Base-by-base conservation (phyloP, 805 yeast species). In the Yamadazyma sp. region DNA sequence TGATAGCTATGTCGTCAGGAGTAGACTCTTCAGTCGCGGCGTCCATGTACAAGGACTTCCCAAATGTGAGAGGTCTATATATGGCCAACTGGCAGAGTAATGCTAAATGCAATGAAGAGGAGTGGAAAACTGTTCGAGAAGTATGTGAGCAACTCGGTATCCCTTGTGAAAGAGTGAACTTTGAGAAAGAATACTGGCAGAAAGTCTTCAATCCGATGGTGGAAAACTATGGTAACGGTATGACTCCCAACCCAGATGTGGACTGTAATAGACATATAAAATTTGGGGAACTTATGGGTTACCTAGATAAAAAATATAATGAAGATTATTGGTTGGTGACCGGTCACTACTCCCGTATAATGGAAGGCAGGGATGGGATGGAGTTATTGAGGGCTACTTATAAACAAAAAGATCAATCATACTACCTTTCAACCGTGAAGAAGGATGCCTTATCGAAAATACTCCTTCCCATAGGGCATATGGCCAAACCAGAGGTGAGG, bases 21-120 rank as follows among this genome's bases (percentile, higher is more conserved):
- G 98, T 93, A 1, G 99, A 93, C 59, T 90, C 97, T 0, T 83
- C 96, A 1, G 88, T 90, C 1, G 77, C 84, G 3, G 97, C 98
- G 0, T 79, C 84, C 0, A 39, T 85, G 43, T 80, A 71, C 48
- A 60, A 67, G n/a, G 54, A 64, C 22, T 77, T 72, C 48, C 64
- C 65, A 3, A 77, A 84, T 31, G 93, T 85, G 2, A 60, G 71
- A 30, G 99, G 97, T 0, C 71, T 93, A 1, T 91, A 85, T 60
- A 93, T 93, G 98, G 84, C 88, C 27, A 93, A 93, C 62, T 93
- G 97, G 97, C 70, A 79, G 1, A 72, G 73, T 51, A 67, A 75
- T 0, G 72, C 80, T 4, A 68, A 74, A 39, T 90, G 98, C 55
- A 76, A 85, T 4, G 98, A 93, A 48, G 68, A 75, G 11, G 98